Evolutionary conservation across 495 filamentous ascomycete genomes (phyloP).

Genomic region (Xylaria castorea): DNA sequence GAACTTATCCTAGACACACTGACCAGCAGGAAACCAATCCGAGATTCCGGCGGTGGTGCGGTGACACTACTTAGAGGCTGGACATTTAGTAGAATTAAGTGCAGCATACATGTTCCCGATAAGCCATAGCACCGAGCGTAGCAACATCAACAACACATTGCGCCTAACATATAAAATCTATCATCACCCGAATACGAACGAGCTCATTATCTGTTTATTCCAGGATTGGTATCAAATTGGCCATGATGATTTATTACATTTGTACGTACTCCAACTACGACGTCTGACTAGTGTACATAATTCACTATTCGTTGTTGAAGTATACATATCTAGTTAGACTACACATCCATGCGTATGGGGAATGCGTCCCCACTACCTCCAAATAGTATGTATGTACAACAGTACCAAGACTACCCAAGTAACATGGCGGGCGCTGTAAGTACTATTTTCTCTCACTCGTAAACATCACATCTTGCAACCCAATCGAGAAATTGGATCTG

Average conservation of each 20-base stretch:
- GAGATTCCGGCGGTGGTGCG: background rate
- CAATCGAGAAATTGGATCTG: background rate
- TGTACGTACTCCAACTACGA: background rate
- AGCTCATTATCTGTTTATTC: background rate
- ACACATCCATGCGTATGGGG: no score
- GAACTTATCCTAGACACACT: background rate
- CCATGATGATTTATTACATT: background rate
- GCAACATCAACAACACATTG: background rate
- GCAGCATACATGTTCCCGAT: background rate
- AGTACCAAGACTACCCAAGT: background rate
- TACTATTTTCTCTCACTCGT: background rate
- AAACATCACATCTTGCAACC: background rate
- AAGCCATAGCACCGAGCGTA: background rate
- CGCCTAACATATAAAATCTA: background rate
- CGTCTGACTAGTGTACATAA: background rate
- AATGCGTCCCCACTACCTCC: background rate
- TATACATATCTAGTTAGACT: background rate
- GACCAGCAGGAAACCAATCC: slow-evolving; percentile 1
- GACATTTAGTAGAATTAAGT: background rate
- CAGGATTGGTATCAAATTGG: background rate
- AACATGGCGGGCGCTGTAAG: background rate
- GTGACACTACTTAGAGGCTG: background rate
- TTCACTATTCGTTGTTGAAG: background rate
- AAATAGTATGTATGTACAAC: background rate
- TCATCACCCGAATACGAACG: background rate